Evolutionary conservation across 2,329 filamentous ascomycete species (phyloP).

Genomic region (Fusarium nanum): DNA sequence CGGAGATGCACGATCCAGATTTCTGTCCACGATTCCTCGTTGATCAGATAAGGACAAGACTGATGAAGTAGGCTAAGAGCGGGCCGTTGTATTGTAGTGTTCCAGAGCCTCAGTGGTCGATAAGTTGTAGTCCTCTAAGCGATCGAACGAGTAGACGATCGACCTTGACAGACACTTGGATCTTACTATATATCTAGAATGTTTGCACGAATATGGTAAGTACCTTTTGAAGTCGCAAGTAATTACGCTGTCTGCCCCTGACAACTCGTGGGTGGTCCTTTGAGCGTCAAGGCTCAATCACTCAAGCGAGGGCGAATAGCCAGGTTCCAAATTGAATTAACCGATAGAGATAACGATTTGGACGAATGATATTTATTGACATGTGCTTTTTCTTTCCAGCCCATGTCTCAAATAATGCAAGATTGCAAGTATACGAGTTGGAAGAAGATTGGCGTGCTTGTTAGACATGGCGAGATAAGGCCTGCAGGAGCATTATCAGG

Average conservation of each 20-base stretch:
- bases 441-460: slow-evolving; percentile 9
- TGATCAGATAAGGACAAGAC: slow-evolving; percentile 44
- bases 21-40: slow-evolving; percentile 7
- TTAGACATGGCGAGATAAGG: slow-evolving; percentile 42
- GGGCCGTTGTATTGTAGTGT: slow-evolving; percentile 28
- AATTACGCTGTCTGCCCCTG: slow-evolving; percentile 5
- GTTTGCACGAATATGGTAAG: background rate
- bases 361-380: slow-evolving; percentile 7
- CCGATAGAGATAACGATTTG: slow-evolving; percentile 25
- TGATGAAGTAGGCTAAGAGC: slow-evolving; percentile 29
- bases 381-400: slow-evolving; percentile 20
- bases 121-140: slow-evolving; percentile 15
- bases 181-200: slow-evolving; percentile 1
- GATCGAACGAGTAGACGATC: background rate
- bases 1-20: slow-evolving; percentile 42
- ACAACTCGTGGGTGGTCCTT: background rate
- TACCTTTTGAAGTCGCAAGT: background rate
- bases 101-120: slow-evolving; percentile 25
- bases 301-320: slow-evolving; percentile 18
- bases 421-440: slow-evolving; percentile 8
- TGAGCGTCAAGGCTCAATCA: slow-evolving; percentile 7
- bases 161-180: background rate
- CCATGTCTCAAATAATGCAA: slow-evolving; percentile 28
- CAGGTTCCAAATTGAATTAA: slow-evolving; percentile 8
- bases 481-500: slow-evolving; percentile 17